phyloP scores from a whole-genome alignment of 2,329 filamentous ascomycete species.

The Aspergillus cejpii region DNA sequence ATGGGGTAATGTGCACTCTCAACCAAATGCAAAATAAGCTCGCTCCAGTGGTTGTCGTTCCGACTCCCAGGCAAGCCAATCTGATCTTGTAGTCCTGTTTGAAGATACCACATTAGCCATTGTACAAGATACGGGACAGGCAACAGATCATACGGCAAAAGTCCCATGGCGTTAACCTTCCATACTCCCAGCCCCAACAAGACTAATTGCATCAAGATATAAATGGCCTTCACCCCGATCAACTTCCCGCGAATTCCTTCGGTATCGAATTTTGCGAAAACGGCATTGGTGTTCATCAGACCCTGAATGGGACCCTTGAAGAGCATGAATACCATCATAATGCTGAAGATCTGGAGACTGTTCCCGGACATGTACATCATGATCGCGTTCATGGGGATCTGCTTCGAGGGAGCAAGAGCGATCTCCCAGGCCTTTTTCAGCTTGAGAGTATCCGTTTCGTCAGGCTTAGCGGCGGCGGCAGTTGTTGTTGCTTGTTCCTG shows the following conservation, averaged over 20 bases:
- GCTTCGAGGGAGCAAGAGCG: conserved; percentile 85
- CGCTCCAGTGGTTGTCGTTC: conserved; percentile 62
- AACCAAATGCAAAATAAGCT: conserved; percentile 55
- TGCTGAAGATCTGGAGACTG: conserved; percentile 95
- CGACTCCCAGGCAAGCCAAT: conserved; percentile 95
- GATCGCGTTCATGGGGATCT: conserved; percentile 93
- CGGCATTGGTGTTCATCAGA: conserved; percentile 70
- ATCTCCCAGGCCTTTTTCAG: conserved; percentile 99
- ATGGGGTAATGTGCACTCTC: no score
- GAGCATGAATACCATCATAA: conserved; percentile 99
- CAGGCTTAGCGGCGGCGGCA: conserved; percentile 42
- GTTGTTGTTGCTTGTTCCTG: conserved; percentile 23
- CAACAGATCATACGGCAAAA: conserved; percentile 66
- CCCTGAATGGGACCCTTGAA: conserved; percentile 95
- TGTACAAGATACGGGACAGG: not conserved
- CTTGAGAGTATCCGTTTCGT: conserved; percentile 92
- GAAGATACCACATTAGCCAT: conserved; percentile 2
- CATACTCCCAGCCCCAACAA: conserved; percentile 81
- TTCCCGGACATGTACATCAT: conserved; percentile 99
- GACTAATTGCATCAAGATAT: conserved; percentile 77
- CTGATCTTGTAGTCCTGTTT: conserved; percentile 78
- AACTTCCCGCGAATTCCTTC: conserved; percentile 67
- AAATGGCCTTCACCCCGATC: conserved; percentile 77
- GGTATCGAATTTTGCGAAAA: conserved; percentile 87
- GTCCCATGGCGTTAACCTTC: conserved; percentile 95